A percentile compares a stretch with the other conserved stretches of the same genome.
These are phyloP conservation scores for Ustilago tritici DNA, from an alignment of 1,284 basidiomycete species.

Conservation along the genomic window DNA sequence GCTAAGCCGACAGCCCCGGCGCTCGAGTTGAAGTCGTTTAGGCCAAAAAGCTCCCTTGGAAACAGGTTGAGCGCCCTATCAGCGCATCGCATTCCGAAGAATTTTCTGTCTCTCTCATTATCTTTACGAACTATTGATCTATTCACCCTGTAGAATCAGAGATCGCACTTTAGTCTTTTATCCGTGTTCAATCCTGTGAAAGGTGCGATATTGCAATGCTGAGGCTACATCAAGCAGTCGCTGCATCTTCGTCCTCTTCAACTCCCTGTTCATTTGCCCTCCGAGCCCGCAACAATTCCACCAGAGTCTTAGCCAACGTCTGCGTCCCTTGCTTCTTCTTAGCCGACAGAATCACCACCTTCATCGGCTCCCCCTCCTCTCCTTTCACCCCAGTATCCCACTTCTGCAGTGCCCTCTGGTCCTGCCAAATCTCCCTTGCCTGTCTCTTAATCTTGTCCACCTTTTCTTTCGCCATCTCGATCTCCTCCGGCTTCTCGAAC, in stretches of 20 bases:
- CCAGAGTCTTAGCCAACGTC: constrained; percentile 34
- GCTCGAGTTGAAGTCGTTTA: not conserved
- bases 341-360: constrained; percentile 36
- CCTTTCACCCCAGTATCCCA: not conserved
- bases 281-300: constrained; percentile 31
- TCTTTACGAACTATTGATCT: constrained; percentile 14
- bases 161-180: not conserved
- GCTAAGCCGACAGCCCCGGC: constrained; percentile 6
- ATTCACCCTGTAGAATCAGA: not conserved
- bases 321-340: constrained; percentile 51
- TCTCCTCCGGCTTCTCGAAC: constrained; percentile 10
- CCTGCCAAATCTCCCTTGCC: constrained; percentile 22
- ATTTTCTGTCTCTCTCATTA: constrained; percentile 9
- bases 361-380: constrained; percentile 12
- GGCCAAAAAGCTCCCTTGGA: constrained; percentile 15
- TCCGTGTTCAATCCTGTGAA: not conserved
- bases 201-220: not conserved
- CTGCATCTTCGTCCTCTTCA: not conserved
- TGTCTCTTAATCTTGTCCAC: constrained; percentile 23
- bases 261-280: constrained; percentile 12
- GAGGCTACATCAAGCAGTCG: not conserved
- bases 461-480: constrained; percentile 35
- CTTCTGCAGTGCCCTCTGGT: constrained; percentile 11
- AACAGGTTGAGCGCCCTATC: constrained; percentile 11
- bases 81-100: not conserved